Base-by-base conservation (phyloP, 495 filamentous ascomycete genomes). In the Penicillium paxilli region DNA sequence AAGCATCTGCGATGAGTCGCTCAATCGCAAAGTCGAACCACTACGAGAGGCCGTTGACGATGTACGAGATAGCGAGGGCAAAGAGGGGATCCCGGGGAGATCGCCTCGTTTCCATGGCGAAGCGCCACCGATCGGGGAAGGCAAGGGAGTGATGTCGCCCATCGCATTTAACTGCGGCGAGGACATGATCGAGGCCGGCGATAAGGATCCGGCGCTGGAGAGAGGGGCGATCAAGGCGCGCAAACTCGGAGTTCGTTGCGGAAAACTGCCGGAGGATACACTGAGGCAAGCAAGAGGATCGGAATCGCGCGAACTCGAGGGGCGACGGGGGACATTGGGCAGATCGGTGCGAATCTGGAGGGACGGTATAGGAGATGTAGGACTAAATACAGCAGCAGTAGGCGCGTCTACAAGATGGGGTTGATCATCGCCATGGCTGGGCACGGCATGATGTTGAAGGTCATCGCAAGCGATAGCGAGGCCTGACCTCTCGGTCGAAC, bases 61-160 rank as follows among this genome's bases (percentile, higher is more conserved):
- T 4, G 73, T 73, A n/a, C 75, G 71, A 22, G 65, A 80, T 45
- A 61, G 56, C 41, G 57, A 83, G 65, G 61, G 74, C 64, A 52
- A 70, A 74, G 54, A 82, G n/a, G n/a, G n/a, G n/a, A n/a, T n/a
- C n/a, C n/a, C n/a, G 67, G 60, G 74, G 66, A 54, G 70, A 75
- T 73, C 63, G 76, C 75, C 60, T 75, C 82, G 52, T 3, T 61
- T 59, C 85, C 84, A 68, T n/a, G 92, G 88, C 7, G 88, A 90
- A 40, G 87, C 86, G 7, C 80, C 80, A 52, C 89, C 75, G 33
- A 97, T 80, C 7, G 94, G 94, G 5, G 94, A 97, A 10, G 94
- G 94, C 20, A 98, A 71, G 47, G 94, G 94, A 4, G 94, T 98
- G 52, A 98, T 86, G 63, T 96, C 91, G 33, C 83, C 83, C 83